Conservation (phyloP, 2,329 filamentous ascomycete genomes). For the Fusarium sp. region DNA sequence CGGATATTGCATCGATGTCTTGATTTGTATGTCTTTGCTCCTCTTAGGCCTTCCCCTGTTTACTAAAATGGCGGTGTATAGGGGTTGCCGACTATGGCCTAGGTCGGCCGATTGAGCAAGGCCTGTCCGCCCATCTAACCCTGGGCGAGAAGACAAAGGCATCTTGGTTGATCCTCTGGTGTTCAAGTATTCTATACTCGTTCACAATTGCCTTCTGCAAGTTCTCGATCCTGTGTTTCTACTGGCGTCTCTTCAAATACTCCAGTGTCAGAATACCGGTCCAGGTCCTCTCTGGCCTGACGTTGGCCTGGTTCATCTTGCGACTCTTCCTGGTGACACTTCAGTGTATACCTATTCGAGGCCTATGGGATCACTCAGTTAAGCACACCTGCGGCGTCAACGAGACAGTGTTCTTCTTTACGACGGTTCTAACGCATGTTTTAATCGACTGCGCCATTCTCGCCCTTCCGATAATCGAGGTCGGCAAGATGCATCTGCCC, state of each 20-base stretch:
- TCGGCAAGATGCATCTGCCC: conserved; percentile 43
- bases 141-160: conserved; percentile 10
- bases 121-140: conserved; percentile 6
- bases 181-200: conserved; percentile 40
- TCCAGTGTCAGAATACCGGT: conserved; percentile 42
- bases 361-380: conserved; percentile 45
- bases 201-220: conserved; percentile 41
- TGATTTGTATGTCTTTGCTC: not conserved
- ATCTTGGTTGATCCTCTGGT: conserved; percentile 36
- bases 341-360: conserved; percentile 47
- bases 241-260: conserved; percentile 44
- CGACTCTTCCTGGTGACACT: conserved; percentile 45
- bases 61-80: not conserved
- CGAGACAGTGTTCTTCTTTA: conserved; percentile 45
- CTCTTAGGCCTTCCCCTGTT: not conserved
- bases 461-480: conserved; percentile 43
- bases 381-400: conserved; percentile 42
- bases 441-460: conserved; percentile 47
- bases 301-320: conserved; percentile 40
- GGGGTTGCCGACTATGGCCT: conserved; percentile 13
- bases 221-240: conserved; percentile 42
- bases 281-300: conserved; percentile 30
- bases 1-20: not conserved
- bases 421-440: conserved; percentile 44
- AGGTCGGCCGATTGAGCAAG: conserved; percentile 17